Evolutionary conservation across 2,329 filamentous ascomycete genomes (phyloP).

Genomic region (Talaromyces verruculosus): DNA sequence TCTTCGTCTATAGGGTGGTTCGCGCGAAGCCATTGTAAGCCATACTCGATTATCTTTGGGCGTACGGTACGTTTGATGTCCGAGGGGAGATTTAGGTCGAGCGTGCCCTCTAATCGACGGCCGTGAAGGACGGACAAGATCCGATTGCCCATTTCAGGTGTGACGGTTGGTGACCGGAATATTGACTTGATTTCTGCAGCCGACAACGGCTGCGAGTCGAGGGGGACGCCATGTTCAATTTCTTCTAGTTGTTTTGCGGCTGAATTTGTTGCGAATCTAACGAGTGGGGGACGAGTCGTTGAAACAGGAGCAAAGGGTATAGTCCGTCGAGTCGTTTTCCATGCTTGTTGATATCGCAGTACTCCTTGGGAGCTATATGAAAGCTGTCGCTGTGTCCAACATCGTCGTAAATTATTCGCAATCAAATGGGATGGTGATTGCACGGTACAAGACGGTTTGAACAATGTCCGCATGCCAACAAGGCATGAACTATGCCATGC

Average conservation of each 20-base stretch:
- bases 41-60: constrained; percentile 36
- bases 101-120: constrained; percentile 46
- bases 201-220: constrained; percentile 34
- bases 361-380: constrained; percentile 13
- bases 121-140: constrained; percentile 43
- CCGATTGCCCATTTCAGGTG: constrained; percentile 38
- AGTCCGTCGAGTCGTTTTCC: not conserved
- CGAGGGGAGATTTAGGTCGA: constrained; percentile 45
- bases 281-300: not conserved
- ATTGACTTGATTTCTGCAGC: constrained; percentile 36
- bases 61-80: constrained; percentile 39
- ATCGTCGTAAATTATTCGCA: constrained; percentile 17
- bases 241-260: not conserved
- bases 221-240: constrained; percentile 30
- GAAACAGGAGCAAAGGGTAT: not conserved
- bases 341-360: constrained; percentile 3
- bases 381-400: constrained; percentile 4
- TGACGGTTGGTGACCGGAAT: constrained; percentile 35
- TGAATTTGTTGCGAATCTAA: constrained; percentile 18
- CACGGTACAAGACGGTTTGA: constrained; percentile 23
- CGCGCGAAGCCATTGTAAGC: constrained; percentile 44
- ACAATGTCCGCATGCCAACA: constrained; percentile 33
- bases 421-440: constrained; percentile 17
- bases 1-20: constrained; percentile 50
- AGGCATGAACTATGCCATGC: constrained; percentile 44